Base-by-base conservation (phyloP, 768 basidiomycete species). In the Cystobasidiopsis lactophilus region DNA sequence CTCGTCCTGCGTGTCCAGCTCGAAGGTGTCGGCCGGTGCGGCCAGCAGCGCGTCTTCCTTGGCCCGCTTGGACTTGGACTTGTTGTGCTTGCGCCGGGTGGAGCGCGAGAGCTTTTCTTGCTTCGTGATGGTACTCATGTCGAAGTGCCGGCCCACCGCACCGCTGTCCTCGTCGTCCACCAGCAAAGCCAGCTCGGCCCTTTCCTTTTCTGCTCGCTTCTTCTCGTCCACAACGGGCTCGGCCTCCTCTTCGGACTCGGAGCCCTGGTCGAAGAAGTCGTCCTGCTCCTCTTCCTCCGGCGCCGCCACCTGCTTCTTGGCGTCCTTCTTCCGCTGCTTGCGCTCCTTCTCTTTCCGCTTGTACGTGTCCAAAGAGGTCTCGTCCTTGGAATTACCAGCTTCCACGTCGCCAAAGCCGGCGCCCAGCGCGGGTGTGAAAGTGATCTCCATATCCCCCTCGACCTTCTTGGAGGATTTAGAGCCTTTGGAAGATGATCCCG, bases 321-420 rank as follows among this genome's bases (percentile, higher is more conserved):
- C 56, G 1, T 46, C 59, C 39, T 46, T 60, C 16, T 52, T 56
- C 49, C 55, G 57, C n/a, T 43, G 29, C 47, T 26, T 45, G 71
- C 85, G 89, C 68, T 95, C 88, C 66, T 74, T 79, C 74, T 81
- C 77, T 68, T 88, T 88, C 57, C 81, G 71, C 66, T 83, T 79
- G 66, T 98, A 98, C 61, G 69, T 77, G 63, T 89, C 85, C 31
- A 96, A 67, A 1, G 85, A 83, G 3, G 82, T 95, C 69, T 91
- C 52, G 18, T 66, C 65, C 35, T 57, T 65, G 7, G 50, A 59
- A 26, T 50, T 55, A 1, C 26, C 58, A 23, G 47, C 52, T 21
- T 59, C 52, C 58, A 71, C 73, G 43, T 52, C 64, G n/a, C n/a
- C n/a, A n/a, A n/a, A n/a, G n/a, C n/a, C n/a, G 46, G 71, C 75